These are phyloP conservation scores for Salix arbutifolia DNA, from an alignment of 345 rosid species.

Conservation along the genomic window DNA sequence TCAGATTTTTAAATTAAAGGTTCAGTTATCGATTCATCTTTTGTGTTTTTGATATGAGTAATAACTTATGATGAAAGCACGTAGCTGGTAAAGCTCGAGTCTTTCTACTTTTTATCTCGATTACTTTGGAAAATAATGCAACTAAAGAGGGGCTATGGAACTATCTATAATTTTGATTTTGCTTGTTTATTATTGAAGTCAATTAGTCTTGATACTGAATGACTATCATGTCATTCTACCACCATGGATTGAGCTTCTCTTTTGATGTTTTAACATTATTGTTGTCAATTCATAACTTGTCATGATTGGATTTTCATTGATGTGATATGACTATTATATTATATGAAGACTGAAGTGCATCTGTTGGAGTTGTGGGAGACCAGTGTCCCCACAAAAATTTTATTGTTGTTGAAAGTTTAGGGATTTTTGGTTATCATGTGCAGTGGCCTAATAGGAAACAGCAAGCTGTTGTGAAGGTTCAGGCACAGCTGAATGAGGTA, in stretches of 20 bases:
- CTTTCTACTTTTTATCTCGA: no score
- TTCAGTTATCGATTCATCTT: not conserved
- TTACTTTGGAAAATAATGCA: no score
- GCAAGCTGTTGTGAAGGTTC: slow-evolving; percentile 32
- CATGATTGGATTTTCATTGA: not conserved
- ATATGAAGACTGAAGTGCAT: no score
- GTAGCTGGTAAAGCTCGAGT: not conserved
- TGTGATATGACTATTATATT: not conserved
- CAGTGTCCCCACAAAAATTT: not conserved
- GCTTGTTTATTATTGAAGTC: no score
- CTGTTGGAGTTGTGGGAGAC: not conserved
- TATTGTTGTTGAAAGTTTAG: not conserved
- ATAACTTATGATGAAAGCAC: not conserved
- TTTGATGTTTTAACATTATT: not conserved
- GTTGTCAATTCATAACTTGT: not conserved
- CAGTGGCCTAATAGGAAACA: slow-evolving; percentile 47
- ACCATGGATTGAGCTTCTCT: not conserved
- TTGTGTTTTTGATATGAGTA: not conserved
- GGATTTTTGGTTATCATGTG: not conserved
- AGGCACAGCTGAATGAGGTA: slow-evolving; percentile 65
- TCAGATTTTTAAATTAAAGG: not conserved
- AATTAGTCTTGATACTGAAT: not conserved
- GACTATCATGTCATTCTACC: not conserved
- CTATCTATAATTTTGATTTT: no score
- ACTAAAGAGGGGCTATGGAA: no score